phyloP scores from a whole-genome alignment of 495 filamentous ascomycete species.

The Melanomma pulvis-pyrius region DNA sequence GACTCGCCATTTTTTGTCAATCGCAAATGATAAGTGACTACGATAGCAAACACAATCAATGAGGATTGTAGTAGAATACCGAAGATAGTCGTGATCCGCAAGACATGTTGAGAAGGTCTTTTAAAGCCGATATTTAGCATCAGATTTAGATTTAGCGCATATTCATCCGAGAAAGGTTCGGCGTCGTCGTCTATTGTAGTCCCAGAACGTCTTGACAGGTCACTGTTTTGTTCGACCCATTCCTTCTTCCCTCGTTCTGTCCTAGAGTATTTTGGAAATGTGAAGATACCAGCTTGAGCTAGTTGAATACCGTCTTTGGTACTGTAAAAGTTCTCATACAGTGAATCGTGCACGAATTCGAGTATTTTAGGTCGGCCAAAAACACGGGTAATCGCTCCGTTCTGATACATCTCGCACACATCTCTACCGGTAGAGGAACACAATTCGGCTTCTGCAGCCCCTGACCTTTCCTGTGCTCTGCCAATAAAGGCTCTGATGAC shows the following conservation, averaged over 20 bases:
- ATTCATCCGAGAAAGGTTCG: not conserved
- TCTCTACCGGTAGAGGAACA: conserved; percentile 1
- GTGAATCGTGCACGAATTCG: not conserved
- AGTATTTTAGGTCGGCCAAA: conserved; percentile 4
- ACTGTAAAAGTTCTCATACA: not conserved
- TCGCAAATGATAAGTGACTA: not conserved
- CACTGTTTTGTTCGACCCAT: not conserved
- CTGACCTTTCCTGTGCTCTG: not conserved
- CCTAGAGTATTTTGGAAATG: not conserved
- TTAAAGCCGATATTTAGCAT: conserved; percentile 4
- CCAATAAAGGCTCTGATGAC: conserved; percentile 35
- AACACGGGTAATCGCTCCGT: conserved; percentile 1
- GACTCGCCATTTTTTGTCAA: not conserved
- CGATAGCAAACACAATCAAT: not conserved
- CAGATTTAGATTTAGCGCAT: conserved; percentile 4
- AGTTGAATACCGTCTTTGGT: not conserved
- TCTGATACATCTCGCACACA: conserved; percentile 5
- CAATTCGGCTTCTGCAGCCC: not conserved
- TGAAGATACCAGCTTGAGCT: not conserved
- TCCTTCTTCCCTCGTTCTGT: not conserved
- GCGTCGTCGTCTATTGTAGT: not conserved
- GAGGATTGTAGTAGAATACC: not conserved
- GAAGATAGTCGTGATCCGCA: not conserved
- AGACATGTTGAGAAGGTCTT: not conserved
- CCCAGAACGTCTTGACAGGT: not conserved